A percentile compares a stretch with the other conserved stretches of the same genome.
Conservation (phyloP, 1,139 yeast genomes). For the Hansenula lynferdii region DNA sequence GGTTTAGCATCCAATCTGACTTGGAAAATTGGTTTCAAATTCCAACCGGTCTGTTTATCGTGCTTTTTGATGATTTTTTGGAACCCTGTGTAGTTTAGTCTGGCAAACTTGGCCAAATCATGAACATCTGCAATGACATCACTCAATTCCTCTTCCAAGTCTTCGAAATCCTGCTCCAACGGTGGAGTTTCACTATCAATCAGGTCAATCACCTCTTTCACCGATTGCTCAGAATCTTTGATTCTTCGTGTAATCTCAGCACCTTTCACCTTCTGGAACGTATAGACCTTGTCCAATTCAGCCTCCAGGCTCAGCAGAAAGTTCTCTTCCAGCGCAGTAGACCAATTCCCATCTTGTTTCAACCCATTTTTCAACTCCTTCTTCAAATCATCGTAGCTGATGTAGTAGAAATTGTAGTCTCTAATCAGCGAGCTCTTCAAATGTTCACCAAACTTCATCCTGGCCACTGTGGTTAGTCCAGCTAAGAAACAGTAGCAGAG, state of each 20-base stretch:
- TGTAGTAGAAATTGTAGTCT: slow-evolving; percentile 86
- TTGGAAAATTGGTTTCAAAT: slow-evolving; percentile 85
- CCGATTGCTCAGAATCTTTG: slow-evolving; percentile 70
- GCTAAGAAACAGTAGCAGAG: no score
- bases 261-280: slow-evolving; percentile 82
- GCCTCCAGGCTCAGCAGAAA: slow-evolving; percentile 70
- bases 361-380: slow-evolving; percentile 69
- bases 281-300: slow-evolving; percentile 87
- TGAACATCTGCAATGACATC: slow-evolving; percentile 97
- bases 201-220: slow-evolving; percentile 55
- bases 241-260: slow-evolving; percentile 81
- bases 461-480: no score
- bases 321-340: slow-evolving; percentile 70
- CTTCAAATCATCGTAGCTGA: slow-evolving; percentile 86
- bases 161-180: slow-evolving; percentile 81
- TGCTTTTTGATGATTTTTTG: slow-evolving; percentile 95
- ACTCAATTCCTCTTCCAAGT: slow-evolving; percentile 83
- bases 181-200: slow-evolving; percentile 34
- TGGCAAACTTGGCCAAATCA: slow-evolving; percentile 88
- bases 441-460: slow-evolving; percentile 76
- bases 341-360: slow-evolving; percentile 57
- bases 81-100: slow-evolving; percentile 93
- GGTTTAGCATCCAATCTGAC: slow-evolving; percentile 92
- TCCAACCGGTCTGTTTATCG: slow-evolving; percentile 83
- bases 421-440: slow-evolving; percentile 67